A percentile compares a stretch with the other conserved stretches of the same genome.
Conservation (phyloP, 176 grass and related monocot genomes). For the Ananas comosus region DNA sequence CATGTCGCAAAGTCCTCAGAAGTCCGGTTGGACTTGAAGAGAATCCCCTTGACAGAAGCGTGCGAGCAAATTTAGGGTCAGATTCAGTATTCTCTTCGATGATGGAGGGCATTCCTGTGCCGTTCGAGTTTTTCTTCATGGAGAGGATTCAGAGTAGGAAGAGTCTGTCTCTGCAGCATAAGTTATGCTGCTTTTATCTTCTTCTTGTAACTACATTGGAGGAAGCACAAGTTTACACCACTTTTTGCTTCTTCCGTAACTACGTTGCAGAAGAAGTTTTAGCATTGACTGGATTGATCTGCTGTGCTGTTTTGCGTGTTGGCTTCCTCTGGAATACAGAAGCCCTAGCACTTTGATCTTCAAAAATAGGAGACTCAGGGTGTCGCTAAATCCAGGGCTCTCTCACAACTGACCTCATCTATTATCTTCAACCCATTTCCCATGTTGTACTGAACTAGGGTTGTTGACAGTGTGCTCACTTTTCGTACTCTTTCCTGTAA, state of each 20-base stretch:
- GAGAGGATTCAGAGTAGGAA: slow-evolving; percentile 75
- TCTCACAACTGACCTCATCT: slow-evolving; percentile 46
- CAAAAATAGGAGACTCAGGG: slow-evolving; percentile 49
- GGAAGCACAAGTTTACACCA: background rate
- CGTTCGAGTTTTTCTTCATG: slow-evolving; percentile 64
- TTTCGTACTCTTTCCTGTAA: slow-evolving; percentile 93
- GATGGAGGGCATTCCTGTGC: slow-evolving; percentile 24
- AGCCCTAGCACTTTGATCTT: slow-evolving; percentile 29
- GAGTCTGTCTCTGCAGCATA: slow-evolving; percentile 56
- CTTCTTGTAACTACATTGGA: slow-evolving; percentile 6
- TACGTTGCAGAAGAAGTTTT: slow-evolving; percentile 8
- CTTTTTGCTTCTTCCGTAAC: slow-evolving; percentile 32
- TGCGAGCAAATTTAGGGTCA: slow-evolving; percentile 50
- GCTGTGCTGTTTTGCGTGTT: slow-evolving; percentile 24
- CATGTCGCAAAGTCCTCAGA: slow-evolving; percentile 67
- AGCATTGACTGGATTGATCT: slow-evolving; percentile 34
- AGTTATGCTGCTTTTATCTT: slow-evolving; percentile 16
- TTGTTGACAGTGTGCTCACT: slow-evolving; percentile 57
- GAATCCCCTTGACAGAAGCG: slow-evolving; percentile 51
- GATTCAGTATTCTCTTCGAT: slow-evolving; percentile 37
- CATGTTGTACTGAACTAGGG: slow-evolving; percentile 39
- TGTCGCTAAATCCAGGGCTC: slow-evolving; percentile 42
- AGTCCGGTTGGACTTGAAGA: slow-evolving; percentile 43
- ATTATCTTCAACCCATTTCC: slow-evolving; percentile 59
- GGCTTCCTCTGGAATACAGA: slow-evolving; percentile 36